These are phyloP conservation scores for Aspergillus bridgeri DNA, from an alignment of 495 filamentous ascomycete species.

Conservation along the genomic window DNA sequence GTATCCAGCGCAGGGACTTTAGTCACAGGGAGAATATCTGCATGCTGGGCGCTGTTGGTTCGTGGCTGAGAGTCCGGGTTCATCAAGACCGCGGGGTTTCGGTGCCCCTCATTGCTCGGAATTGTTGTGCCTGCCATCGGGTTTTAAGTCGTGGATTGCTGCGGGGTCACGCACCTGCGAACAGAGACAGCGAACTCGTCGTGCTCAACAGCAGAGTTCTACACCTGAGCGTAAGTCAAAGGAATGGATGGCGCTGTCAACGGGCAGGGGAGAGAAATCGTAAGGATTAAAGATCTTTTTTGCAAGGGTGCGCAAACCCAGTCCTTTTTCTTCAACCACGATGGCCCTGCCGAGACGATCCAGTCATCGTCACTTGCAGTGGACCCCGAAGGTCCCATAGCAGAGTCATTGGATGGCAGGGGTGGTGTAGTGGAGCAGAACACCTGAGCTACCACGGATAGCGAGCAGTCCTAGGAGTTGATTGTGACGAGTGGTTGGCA, in stretches of 20 bases:
- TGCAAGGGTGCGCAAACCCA: slow-evolving; percentile 4
- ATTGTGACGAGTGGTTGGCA: slow-evolving; percentile 9
- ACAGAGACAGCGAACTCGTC: slow-evolving; percentile 14
- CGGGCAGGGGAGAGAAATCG: neutral
- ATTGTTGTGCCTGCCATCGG: slow-evolving; percentile 16
- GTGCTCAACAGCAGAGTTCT: slow-evolving; percentile 11
- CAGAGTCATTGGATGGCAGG: slow-evolving; percentile 16
- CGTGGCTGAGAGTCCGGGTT: neutral
- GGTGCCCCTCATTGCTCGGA: slow-evolving; percentile 13
- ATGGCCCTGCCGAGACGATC: slow-evolving; percentile 15
- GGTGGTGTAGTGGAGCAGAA: slow-evolving; percentile 11
- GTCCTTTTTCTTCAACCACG: neutral
- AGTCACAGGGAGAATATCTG: slow-evolving; percentile 16
- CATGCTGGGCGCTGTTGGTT: neutral
- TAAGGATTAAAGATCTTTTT: slow-evolving; percentile 1
- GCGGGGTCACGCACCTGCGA: slow-evolving; percentile 19
- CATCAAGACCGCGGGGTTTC: slow-evolving; percentile 1
- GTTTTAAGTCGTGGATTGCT: slow-evolving; percentile 9
- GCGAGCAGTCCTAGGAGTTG: neutral
- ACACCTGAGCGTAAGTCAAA: slow-evolving; percentile 1
- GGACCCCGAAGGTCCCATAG: slow-evolving; percentile 6
- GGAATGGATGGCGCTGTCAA: neutral
- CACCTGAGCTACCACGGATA: slow-evolving; percentile 7
- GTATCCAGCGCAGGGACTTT: slow-evolving; percentile 27
- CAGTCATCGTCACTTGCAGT: slow-evolving; percentile 19